phyloP scores from a whole-genome alignment of 2,329 filamentous ascomycete species.

The Sclerotinia glacialis region DNA sequence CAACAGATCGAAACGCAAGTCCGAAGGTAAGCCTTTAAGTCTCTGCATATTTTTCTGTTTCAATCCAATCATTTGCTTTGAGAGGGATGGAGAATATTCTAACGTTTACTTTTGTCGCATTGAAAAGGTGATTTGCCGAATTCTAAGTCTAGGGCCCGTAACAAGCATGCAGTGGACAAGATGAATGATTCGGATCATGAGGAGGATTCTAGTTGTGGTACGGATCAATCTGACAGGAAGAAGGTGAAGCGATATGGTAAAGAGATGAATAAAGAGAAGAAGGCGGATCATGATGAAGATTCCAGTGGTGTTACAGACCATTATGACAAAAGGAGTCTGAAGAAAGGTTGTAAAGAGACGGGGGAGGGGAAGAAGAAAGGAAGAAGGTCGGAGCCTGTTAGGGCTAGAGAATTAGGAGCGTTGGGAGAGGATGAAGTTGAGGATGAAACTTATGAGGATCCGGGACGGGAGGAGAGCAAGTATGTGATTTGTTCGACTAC shows the following conservation, averaged over 20 bases:
- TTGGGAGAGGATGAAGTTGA: neutral
- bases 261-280: neutral
- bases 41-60: neutral
- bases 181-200: neutral
- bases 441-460: slow-evolving; percentile 35
- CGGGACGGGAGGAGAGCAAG: slow-evolving; percentile 34
- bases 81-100: neutral
- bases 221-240: neutral
- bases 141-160: neutral
- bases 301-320: neutral
- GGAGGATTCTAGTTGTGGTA: neutral
- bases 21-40: slow-evolving; percentile 2
- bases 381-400: slow-evolving; percentile 29
- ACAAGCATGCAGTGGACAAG: neutral
- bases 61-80: neutral
- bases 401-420: neutral
- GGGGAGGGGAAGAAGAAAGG: slow-evolving; percentile 28
- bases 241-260: neutral
- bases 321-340: neutral
- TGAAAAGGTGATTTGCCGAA: slow-evolving; percentile 1
- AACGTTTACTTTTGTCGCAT: neutral
- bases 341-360: neutral
- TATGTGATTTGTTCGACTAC: slow-evolving; percentile 22
- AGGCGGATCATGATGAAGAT: neutral
- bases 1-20: slow-evolving; percentile 13